Evolutionary conservation across 345 rosid genomes (phyloP).

Genomic region (Rhodomyrtus tomentosa): DNA sequence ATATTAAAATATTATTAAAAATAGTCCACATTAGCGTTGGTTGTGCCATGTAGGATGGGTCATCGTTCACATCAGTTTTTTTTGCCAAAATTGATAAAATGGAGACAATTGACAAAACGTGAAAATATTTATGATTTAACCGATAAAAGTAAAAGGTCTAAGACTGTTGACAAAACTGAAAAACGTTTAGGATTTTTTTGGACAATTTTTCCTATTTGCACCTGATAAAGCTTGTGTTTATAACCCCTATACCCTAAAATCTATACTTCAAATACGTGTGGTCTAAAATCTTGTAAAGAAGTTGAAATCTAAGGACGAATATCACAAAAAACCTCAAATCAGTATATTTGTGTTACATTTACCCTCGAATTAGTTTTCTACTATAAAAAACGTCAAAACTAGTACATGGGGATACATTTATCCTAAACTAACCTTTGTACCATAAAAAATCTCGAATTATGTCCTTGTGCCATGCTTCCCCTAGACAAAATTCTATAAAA

Average conservation of each 20-base stretch:
- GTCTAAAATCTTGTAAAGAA: neutral
- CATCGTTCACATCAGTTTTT: no score
- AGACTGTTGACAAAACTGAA: no score
- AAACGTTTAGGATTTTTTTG: no score
- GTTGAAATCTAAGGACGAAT: no score
- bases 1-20: no score
- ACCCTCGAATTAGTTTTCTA: neutral
- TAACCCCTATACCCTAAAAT: neutral
- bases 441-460: neutral
- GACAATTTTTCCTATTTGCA: neutral
- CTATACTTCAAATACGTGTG: neutral
- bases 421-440: neutral
- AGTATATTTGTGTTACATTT: neutral
- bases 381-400: neutral
- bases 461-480: no score
- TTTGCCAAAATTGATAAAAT: no score
- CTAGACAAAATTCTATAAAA: neutral
- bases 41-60: no score
- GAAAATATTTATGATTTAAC: no score
- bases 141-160: no score
- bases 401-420: accelerated
- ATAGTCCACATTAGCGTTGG: no score
- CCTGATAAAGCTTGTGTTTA: neutral
- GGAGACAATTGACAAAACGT: no score
- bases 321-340: neutral